Evolutionary conservation across 129 eudicot species (phyloP), one percentile per base, ranked within the genome.

Genomic region (Centaurea solstitialis): DNA sequence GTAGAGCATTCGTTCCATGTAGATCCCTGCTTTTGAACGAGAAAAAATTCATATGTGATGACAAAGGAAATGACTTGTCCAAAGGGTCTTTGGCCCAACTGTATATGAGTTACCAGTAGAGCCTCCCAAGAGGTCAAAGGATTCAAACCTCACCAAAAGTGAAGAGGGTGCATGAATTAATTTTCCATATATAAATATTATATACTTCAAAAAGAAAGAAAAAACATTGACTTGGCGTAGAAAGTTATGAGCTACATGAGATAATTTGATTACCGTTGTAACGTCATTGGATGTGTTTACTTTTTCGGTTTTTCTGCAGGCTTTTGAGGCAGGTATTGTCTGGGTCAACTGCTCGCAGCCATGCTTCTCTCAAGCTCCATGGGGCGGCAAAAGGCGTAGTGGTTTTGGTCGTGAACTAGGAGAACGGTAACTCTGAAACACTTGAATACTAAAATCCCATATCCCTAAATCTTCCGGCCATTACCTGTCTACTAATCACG

Each of bases 271-370:
- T 65, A 17, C 8, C 71, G 6, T 50, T 85, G 5, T 53, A 67
- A 53, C 62, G 20, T 15, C 62, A 53, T 18, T 21, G n/a, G 33
- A 39, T n/a, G 21, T 53, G 11, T 23, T 43, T 43, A 6, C 2
- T 33, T 50, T 26, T 70, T 82, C 68, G 53, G 5, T 18, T 28
- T 22, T 77, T 59, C 30, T 84, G 69, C 90, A 93, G 98, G 94
- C 93, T 70, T 76, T 91, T 45, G 88, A 91, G 72, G 84, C 86
- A 11, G 98, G 98, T 64, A 74, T 86, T 45, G 94, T 93, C 13
- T 93, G 98, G 97, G 75, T 93, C 50, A 93, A 93, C 85, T 93
- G 97, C 91, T 93, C 98, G 30, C 98, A 93, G 81, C 98, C 98
- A 11, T 91, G 97, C 92, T 93, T 93, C 84, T 88, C 83, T 76